Evolutionary conservation across 306 rosid species (phyloP), one percentile per base, ranked within the genome.

Genomic region (Prunus davidiana): DNA sequence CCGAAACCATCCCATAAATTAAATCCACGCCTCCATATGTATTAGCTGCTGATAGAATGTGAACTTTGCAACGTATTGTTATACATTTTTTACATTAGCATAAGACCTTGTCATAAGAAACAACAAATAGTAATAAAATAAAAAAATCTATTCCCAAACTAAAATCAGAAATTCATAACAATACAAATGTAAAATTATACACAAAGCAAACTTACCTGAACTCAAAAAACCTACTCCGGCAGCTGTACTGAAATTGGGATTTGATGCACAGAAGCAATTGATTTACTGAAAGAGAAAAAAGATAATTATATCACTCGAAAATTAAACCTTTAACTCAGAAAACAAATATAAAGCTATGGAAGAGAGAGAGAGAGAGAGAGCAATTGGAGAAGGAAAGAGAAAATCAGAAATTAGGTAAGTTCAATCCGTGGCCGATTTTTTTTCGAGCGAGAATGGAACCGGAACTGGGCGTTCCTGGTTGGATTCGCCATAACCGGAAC

Each of bases 371-470:
- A 0, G 19, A 0, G 19, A 27, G 71, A 66, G 71, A 61, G 41
- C 5, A 67, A 34, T 38, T 0, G 32, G n/a, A 41, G n/a, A 66
- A 66, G 30, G 14, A 34, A 19, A 34, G 18, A 3, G 9, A 28
- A 28, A 28, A 14, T 60, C 64, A 15, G 1, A 77, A 72, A 87
- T 90, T 90, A 60, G 80, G 84, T 38, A 79, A 81, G 71, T 89
- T 95, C 86, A 97, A 95, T 86, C 97, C 97, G 3, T 95, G 97
- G 97, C 91, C 96, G 2, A 76, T 95, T 58, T 92, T 92, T 24
- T 90, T 92, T 92, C 90, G 87, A 79, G 92, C 86, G 97, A 7
- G 97, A 92, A 79, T 90, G 92, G 96, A 88, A 80, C 19, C 86
- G 96, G 22, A 95, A 80, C 75, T 92, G 97, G 97, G 97, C 99